A percentile compares a stretch with the other conserved stretches of the same genome.
Conservation (phyloP, 345 rosid genomes). For the Camelina neglecta region DNA sequence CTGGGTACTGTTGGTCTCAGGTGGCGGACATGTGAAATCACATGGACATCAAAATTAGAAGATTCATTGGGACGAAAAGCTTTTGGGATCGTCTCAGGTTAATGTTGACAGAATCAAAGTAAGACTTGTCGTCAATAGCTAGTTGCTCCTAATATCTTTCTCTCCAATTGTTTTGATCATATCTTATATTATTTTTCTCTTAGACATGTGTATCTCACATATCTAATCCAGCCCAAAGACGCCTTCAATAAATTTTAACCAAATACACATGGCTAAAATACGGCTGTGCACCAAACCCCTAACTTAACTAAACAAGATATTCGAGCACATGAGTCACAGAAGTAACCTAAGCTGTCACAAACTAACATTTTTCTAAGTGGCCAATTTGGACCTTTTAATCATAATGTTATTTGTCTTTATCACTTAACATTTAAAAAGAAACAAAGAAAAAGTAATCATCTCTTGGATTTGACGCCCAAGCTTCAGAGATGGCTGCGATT, state of each 20-base stretch:
- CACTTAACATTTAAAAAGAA: background rate
- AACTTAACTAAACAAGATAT: background rate
- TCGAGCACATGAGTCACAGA: constrained; percentile 8
- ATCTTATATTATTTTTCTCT: background rate
- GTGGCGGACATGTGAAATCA: constrained; percentile 7
- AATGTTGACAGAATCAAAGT: constrained; percentile 39
- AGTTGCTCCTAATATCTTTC: constrained; percentile 6
- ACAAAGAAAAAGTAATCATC: background rate
- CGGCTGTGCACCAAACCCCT: background rate
- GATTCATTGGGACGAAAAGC: constrained; percentile 31
- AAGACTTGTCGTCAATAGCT: constrained; percentile 23
- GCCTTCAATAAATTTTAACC: background rate
- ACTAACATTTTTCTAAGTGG: constrained; percentile 23
- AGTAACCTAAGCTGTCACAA: constrained; percentile 24
- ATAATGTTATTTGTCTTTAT: background rate
- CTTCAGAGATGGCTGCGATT: constrained; percentile 28
- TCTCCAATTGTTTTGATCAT: background rate
- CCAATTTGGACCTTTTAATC: constrained; percentile 16
- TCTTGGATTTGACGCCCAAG: constrained; percentile 3
- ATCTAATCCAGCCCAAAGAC: constrained; percentile 10
- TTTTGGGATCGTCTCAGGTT: constrained; percentile 38
- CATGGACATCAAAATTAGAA: constrained; percentile 9
- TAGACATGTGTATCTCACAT: background rate
- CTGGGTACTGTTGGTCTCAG: constrained; percentile 23
- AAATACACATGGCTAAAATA: background rate